These are phyloP conservation scores for Thecamonas trahens DNA, from an alignment of 78 protist genomes.

Conservation along the genomic window DNA sequence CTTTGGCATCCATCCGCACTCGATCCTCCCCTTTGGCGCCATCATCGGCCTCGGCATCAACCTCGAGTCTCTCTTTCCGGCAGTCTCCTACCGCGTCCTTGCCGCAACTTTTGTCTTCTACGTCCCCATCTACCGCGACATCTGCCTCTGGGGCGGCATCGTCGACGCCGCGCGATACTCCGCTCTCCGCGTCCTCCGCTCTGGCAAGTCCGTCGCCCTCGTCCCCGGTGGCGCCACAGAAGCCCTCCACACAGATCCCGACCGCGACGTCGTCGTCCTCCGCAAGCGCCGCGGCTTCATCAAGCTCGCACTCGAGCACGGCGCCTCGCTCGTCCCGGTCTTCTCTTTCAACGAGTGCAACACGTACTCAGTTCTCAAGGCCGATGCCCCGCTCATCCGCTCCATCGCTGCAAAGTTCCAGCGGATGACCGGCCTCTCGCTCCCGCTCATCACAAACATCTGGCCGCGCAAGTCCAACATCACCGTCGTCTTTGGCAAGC, in stretches of 20 bases:
- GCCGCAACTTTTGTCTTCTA: constrained; percentile 24
- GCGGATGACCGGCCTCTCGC: constrained; percentile 19
- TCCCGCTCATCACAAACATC: constrained; percentile 23
- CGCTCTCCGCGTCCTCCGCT: not conserved
- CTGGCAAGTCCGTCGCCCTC: constrained; percentile 11
- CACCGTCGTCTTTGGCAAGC: constrained; percentile 22
- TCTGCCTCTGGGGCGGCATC: constrained; percentile 12
- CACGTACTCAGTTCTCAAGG: not conserved
- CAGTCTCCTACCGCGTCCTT: not conserved
- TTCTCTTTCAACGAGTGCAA: constrained; percentile 22
- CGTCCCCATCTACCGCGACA: constrained; percentile 24
- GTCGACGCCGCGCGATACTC: constrained; percentile 25
- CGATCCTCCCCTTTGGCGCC: constrained; percentile 10
- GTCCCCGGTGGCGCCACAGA: constrained; percentile 37
- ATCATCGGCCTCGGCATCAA: not conserved
- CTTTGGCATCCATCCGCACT: constrained; percentile 36
- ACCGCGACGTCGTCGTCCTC: constrained; percentile 3
- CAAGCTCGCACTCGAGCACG: constrained; percentile 17
- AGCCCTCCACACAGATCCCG: constrained; percentile 18
- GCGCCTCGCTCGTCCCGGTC: constrained; percentile 27
- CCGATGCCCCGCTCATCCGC: not conserved
- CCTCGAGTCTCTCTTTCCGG: not conserved
- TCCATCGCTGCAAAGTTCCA: constrained; percentile 2
- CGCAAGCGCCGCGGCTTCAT: constrained; percentile 21
- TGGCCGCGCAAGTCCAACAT: constrained; percentile 8